Base-by-base conservation (phyloP, 371 early-diverging fungal genomes). In the Haplosporangium sp. region DNA sequence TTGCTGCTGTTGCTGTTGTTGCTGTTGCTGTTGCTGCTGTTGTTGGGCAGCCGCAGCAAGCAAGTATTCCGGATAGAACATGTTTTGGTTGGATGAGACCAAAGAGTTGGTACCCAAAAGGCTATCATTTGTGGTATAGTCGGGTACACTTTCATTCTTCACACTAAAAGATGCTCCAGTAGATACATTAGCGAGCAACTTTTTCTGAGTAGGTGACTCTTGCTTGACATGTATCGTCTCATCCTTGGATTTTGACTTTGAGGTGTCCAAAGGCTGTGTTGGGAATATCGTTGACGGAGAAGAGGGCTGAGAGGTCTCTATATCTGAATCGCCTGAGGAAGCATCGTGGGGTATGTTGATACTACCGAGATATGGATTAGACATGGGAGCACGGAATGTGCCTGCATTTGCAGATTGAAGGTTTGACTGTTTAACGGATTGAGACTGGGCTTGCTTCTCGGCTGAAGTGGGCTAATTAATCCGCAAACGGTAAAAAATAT, bases 311-410 rank as follows among this genome's bases (percentile, higher is more conserved):
- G 81, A 81, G 3, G 74, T 68, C 59, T 81, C 81, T 40, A 72
- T 59, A 59, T 81, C 81, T 13, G 81, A 81, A 39, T 81, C 81
- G 13, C 81, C 81, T 7, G 81, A 81, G n/a, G 81, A 81, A 19
- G 75, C 75, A 55, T 81, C 81, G 34, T 81, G 81, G 34, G 81
- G 81, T 10, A 81, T 81, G 48, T 81, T 81, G 59, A 81, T 81
- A 65, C 81, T 81, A 39, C 75, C 81, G 38, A 81, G 65, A 50
- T 81, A 81, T 15, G 81, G 81, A 37, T 81, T 81, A 38, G 81
- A 61, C 55, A 75, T 67, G 15, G 81, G 75, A 2, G 65, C 27
- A 10, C 74, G 71, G 69, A 81, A 81, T 34, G 48, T 68, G 27
- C 78, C 78, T 40, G 78, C 53, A 20, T 62, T 58, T 35, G 73